Percentiles rank a stretch among this genome's conserved stretches.
phyloP scores from a whole-genome alignment of 176 grass and related monocot genomes.

The Aegilops longissima region DNA sequence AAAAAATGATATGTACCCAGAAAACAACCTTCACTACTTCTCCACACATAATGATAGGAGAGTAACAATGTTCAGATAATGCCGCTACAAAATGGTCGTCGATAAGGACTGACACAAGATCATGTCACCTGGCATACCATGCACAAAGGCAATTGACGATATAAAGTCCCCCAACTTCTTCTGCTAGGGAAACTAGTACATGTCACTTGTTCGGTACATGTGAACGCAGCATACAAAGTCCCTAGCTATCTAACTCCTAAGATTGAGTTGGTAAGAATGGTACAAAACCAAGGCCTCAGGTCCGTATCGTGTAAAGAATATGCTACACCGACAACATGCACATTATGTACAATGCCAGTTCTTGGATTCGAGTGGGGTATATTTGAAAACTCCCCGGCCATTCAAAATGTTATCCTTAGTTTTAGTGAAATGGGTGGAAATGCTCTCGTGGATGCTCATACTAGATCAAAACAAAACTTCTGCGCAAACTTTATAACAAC shows the following conservation, averaged over 20 bases:
- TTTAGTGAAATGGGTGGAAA: too few species aligned
- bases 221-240: constrained; percentile 24
- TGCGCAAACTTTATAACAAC: too few species aligned
- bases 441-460: too few species aligned
- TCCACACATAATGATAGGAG: constrained; percentile 2
- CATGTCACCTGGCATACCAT: neutral
- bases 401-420: neutral
- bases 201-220: too few species aligned
- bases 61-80: neutral
- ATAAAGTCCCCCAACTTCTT: neutral
- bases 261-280: constrained; percentile 24
- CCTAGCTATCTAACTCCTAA: constrained; percentile 29
- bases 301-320: constrained; percentile 33
- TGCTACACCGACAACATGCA: constrained; percentile 27
- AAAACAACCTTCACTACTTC: neutral
- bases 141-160: neutral
- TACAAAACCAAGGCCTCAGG: constrained; percentile 37
- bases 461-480: neutral
- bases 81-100: neutral
- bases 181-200: constrained; percentile 6
- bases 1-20: neutral
- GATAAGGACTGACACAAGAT: neutral
- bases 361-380: constrained; percentile 20
- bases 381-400: neutral
- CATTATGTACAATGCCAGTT: constrained; percentile 11